These are phyloP conservation scores for Amphirosellinia nigrospora DNA, from an alignment of 495 filamentous ascomycete genomes.

Conservation along the genomic window DNA sequence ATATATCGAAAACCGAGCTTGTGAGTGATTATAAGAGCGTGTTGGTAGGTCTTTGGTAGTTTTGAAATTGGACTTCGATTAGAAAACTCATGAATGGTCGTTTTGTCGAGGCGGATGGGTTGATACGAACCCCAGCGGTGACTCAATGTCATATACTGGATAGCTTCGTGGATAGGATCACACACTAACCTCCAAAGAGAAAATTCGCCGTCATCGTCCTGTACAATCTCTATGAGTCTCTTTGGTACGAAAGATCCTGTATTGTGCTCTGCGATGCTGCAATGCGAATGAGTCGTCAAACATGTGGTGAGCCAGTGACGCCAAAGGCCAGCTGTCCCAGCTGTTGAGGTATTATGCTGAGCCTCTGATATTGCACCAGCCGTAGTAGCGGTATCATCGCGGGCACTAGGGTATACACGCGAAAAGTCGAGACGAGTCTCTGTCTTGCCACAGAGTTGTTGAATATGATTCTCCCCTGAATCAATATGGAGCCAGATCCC, in stretches of 20 bases:
- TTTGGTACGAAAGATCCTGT: not conserved
- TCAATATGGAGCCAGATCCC: not conserved
- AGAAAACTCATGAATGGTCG: not conserved
- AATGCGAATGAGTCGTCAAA: not conserved
- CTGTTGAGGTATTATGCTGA: too few species aligned
- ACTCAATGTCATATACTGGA: constrained; percentile 5
- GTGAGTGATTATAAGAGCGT: constrained; percentile 27
- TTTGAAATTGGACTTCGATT: not conserved
- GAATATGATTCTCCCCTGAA: not conserved
- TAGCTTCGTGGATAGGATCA: not conserved
- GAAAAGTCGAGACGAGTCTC: not conserved
- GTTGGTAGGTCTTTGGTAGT: constrained; percentile 27
- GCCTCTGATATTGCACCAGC: not conserved
- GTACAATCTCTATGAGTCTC: constrained; percentile 1
- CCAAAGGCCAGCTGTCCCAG: not conserved
- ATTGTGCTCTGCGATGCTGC: not conserved
- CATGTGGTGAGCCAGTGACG: constrained; percentile 3
- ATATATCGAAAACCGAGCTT: constrained; percentile 33
- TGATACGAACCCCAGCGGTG: constrained; percentile 15
- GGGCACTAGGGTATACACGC: not conserved
- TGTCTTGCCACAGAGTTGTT: not conserved
- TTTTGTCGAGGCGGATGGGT: not conserved
- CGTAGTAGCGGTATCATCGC: not conserved
- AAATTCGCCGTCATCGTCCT: not conserved
- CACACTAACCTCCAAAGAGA: not conserved